Base-by-base conservation (phyloP, 371 early-diverging fungal genomes). In the Capniomyces stellatus region DNA sequence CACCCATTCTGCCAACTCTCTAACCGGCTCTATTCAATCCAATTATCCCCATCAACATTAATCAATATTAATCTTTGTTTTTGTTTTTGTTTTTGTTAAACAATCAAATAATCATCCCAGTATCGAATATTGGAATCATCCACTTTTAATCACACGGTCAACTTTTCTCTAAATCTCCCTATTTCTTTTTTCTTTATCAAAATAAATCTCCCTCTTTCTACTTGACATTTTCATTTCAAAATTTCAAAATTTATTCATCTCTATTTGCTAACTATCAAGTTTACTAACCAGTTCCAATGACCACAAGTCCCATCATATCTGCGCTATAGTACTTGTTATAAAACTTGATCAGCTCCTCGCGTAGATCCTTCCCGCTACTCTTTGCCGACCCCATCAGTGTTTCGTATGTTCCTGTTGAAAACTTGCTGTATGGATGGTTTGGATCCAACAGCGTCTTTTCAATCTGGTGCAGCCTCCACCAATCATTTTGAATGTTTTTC, bases 231-330 rank as follows among this genome's bases (percentile, higher is more conserved):
- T n/a, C n/a, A n/a, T n/a, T n/a, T n/a, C n/a, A n/a, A n/a, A n/a
- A n/a, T n/a, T n/a, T n/a, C n/a, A n/a, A n/a, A n/a, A n/a, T n/a
- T n/a, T n/a, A n/a, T n/a, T n/a, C n/a, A n/a, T n/a, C n/a, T n/a
- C n/a, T n/a, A n/a, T n/a, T n/a, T n/a, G n/a, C n/a, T 35, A 35
- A 35, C 35, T 35, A 35, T 35, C 35, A 35, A 10, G 6, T 35
- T 35, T 19, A 23, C 29, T 51, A 10, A 51, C 51, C 51, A 69
- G 82, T 75, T 10, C 97, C 97, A 22, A 87, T 66, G 22, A 96
- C 75, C 43, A 83, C 87, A n/a, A 92, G 73, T 60, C 83, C 84
- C 95, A 94, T 96, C 30, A 89, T 82, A 61, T 94, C 90, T 19
- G 94, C 83, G 27, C 89, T 89, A 63, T 96, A 96, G 65, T 87